phyloP scores from a whole-genome alignment of 1,139 yeast genomes.

The Kurtzmaniella natalensis region DNA sequence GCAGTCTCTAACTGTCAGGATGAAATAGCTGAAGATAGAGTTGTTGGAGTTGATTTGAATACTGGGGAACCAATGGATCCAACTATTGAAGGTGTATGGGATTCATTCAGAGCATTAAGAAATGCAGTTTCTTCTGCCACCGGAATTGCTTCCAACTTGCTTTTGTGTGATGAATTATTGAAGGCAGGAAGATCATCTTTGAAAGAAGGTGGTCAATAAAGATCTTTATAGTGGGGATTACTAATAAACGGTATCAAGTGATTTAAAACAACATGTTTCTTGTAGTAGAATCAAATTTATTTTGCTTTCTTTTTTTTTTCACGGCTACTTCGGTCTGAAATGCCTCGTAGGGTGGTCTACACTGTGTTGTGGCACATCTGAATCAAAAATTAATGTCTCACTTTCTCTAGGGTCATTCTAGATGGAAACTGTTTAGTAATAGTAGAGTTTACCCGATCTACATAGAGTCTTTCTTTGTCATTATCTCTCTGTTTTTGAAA shows the following conservation, averaged over 20 bases:
- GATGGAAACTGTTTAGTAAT: too few relatives aligned
- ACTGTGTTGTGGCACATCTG: too few relatives aligned
- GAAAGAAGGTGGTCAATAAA: constrained; percentile 44
- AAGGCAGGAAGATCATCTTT: constrained; percentile 94
- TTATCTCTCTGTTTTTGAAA: too few relatives aligned
- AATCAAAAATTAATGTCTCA: too few relatives aligned
- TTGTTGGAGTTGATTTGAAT: constrained; percentile 85
- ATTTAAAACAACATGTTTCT: too few relatives aligned
- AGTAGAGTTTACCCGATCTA: too few relatives aligned
- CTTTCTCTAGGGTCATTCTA: too few relatives aligned
- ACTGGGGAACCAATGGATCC: constrained; percentile 98
- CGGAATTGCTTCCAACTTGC: constrained; percentile 88
- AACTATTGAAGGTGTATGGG: constrained; percentile 92
- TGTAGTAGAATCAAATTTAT: too few relatives aligned
- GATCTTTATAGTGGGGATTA: neutral
- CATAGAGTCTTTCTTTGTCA: too few relatives aligned
- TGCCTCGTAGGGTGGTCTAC: too few relatives aligned
- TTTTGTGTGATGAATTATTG: constrained; percentile 91
- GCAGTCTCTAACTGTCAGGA: constrained; percentile 88
- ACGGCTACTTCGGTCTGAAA: too few relatives aligned
- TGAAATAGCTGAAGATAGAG: constrained; percentile 75
- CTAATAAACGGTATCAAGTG: neutral
- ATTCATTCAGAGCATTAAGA: constrained; percentile 87
- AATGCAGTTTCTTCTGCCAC: constrained; percentile 91
- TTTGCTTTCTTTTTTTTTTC: too few relatives aligned